A percentile compares a stretch with the other conserved stretches of the same genome.
phyloP scores from a whole-genome alignment of 805 yeast genomes.

The Lachancea mirantina region DNA sequence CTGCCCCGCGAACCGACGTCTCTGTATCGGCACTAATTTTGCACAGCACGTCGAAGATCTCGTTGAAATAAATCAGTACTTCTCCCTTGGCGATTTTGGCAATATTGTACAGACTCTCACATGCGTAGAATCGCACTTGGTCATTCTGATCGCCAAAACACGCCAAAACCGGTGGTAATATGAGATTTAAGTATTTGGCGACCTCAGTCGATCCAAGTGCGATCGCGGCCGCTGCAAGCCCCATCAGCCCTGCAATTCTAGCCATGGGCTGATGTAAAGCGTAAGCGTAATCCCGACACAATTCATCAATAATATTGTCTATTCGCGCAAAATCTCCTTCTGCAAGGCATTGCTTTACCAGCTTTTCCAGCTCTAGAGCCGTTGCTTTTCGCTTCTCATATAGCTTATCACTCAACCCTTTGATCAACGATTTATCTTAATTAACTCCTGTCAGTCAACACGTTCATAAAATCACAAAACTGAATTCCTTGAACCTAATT shows the following conservation, averaged over 20 bases:
- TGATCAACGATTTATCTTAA: slow-evolving; percentile 54
- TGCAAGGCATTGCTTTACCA: slow-evolving; percentile 53
- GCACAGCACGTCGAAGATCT: slow-evolving; percentile 88
- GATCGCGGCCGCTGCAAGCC: slow-evolving; percentile 90
- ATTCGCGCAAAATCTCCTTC: slow-evolving; percentile 33
- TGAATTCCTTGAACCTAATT: too few relatives aligned
- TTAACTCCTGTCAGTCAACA: not conserved
- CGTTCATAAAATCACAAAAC: not conserved
- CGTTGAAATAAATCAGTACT: slow-evolving; percentile 83
- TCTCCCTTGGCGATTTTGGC: slow-evolving; percentile 97
- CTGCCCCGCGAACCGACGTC: slow-evolving; percentile 88
- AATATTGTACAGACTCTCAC: slow-evolving; percentile 90
- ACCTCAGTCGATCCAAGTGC: slow-evolving; percentile 83
- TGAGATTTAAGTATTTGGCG: slow-evolving; percentile 73
- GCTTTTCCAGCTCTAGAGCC: slow-evolving; percentile 69
- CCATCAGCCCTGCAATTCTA: slow-evolving; percentile 92
- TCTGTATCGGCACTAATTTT: slow-evolving; percentile 86
- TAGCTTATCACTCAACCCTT: slow-evolving; percentile 64
- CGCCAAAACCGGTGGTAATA: slow-evolving; percentile 87
- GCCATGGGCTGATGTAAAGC: slow-evolving; percentile 81
- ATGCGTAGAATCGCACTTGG: slow-evolving; percentile 93
- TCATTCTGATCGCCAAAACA: slow-evolving; percentile 97
- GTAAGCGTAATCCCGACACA: slow-evolving; percentile 71
- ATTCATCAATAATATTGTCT: slow-evolving; percentile 54
- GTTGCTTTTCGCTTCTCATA: slow-evolving; percentile 75